Conservation (phyloP, 331 rosid genomes). For the Malus hybrid region DNA sequence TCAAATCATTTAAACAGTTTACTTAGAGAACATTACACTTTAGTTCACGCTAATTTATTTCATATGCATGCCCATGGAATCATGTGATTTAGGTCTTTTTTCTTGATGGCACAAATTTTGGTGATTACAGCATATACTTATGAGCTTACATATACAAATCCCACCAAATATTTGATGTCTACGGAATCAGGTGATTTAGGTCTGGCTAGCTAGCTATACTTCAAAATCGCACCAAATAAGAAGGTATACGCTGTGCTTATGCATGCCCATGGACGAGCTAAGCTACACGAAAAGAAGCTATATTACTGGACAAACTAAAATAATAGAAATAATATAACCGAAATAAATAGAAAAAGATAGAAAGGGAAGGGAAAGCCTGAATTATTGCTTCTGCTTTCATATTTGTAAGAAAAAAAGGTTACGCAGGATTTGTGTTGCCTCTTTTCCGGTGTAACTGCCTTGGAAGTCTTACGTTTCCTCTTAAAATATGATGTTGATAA, state of each 20-base stretch:
- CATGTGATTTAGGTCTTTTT: neutral
- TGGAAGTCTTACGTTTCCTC: neutral
- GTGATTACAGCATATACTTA: neutral
- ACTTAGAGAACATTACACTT: neutral
- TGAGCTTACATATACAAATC: neutral
- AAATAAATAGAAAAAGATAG: neutral
- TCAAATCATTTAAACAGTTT: too few relatives aligned
- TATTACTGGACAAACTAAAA: neutral
- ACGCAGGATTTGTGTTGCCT: neutral
- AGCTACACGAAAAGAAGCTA: neutral
- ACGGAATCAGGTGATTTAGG: neutral
- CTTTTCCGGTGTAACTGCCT: conserved; percentile 1
- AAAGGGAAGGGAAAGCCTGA: neutral
- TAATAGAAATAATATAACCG: neutral
- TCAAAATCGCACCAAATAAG: too few relatives aligned
- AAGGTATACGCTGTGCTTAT: too few relatives aligned
- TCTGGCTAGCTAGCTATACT: too few relatives aligned
- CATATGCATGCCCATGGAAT: neutral
- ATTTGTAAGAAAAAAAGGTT: neutral
- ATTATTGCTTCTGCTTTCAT: neutral
- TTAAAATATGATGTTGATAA: neutral
- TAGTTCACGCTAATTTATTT: neutral
- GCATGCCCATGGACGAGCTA: neutral
- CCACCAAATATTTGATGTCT: neutral
- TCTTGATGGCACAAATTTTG: neutral